Evolutionary conservation across 768 basidiomycete genomes (phyloP), one percentile per base, ranked within the genome.

Genomic region (Leccinum pellstonianum): DNA sequence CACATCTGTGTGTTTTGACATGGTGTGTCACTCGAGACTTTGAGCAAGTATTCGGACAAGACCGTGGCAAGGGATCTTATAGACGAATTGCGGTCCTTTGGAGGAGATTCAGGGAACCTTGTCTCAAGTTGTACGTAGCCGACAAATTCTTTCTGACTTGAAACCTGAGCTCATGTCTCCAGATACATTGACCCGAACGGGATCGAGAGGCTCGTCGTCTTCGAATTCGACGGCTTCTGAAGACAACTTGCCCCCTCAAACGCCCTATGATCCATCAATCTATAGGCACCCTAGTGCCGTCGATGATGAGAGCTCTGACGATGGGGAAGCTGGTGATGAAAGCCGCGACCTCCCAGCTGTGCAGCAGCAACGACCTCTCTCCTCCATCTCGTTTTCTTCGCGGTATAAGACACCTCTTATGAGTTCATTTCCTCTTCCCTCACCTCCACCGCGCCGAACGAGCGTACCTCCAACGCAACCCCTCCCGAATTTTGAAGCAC

Each of bases 1-100:
- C 15, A 38, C 35, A 27, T 43, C 54, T 43, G n/a, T 31, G 46
- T 12, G 52, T 38, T 17, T 61, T 58, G 38, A 54, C 56, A n/a
- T 21, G 58, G 35, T 29, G 35, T 29, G 19, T 50, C 8, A 23
- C 55, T 11, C 15, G 62, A 94, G 92, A 86, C 90, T 19, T 76
- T 94, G 60, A 80, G 86, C 61, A 90, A 86, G 71, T 92, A 95
- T 67, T 90, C 93, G 0, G 91, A 92, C 67, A 90, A 87, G 71
- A 91, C 90, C 0, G 77, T 86, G 23, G 91, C 92, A 37, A 83
- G 77, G 75, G 83, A 87, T 65, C 80, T 93, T 37, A 86, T 91
- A 12, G 79, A 85, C 61, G 93, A 95, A 74, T 74, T 95, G 21
- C 88, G 88, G 63, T 84, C 89, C 14, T 93, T 86, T 66, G 82